Conservation (phyloP, 805 yeast genomes). For the Ogataea sp. region DNA sequence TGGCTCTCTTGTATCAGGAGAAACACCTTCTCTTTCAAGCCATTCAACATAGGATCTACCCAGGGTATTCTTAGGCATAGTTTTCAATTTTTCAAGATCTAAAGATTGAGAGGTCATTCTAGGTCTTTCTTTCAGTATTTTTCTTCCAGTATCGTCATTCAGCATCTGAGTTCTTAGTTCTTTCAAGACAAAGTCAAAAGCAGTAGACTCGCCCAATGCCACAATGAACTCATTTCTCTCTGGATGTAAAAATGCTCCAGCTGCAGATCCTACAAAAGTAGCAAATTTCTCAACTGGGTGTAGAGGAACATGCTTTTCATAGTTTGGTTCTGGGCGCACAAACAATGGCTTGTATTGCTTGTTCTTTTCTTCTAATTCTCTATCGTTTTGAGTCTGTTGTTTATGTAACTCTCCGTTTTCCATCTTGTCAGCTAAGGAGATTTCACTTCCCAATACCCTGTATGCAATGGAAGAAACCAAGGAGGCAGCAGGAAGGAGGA, state of each 20-base stretch:
- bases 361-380: conserved; percentile 13
- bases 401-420: conserved; percentile 40
- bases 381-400: conserved; percentile 19
- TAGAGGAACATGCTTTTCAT: conserved; percentile 77
- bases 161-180: conserved; percentile 68
- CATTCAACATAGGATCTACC: conserved; percentile 77
- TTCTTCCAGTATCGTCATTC: conserved; percentile 65
- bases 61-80: conserved; percentile 58
- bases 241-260: conserved; percentile 73
- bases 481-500: conserved; percentile 10
- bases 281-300: conserved; percentile 51
- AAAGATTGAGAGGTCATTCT: conserved; percentile 69
- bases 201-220: conserved; percentile 86
- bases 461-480: conserved; percentile 9
- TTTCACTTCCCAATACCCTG: conserved; percentile 28
- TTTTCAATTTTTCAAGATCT: conserved; percentile 49
- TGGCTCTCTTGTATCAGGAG: conserved; percentile 88
- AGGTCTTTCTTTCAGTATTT: conserved; percentile 72
- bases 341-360: conserved; percentile 21
- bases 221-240: conserved; percentile 69
- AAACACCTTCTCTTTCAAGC: conserved; percentile 80
- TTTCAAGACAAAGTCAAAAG: conserved; percentile 58
- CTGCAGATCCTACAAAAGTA: conserved; percentile 64
- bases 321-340: conserved; percentile 36
- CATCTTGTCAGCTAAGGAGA: conserved; percentile 53